These are phyloP conservation scores for Raffaelea albimanens DNA, from an alignment of 2,329 filamentous ascomycete genomes.

Conservation along the genomic window DNA sequence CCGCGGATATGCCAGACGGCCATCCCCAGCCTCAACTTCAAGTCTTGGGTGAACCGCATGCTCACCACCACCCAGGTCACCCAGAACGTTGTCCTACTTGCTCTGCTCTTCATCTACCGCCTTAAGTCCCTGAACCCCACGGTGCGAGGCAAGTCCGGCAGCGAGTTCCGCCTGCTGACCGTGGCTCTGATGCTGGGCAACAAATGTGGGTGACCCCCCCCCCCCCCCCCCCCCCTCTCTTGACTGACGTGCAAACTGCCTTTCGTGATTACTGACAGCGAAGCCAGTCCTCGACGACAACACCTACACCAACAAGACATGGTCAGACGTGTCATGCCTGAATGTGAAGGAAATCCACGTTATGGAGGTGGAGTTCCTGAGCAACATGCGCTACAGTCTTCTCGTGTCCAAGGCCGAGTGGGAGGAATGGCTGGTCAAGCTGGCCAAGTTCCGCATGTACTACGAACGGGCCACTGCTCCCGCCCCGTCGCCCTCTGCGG, in stretches of 20 bases:
- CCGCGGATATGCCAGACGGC: conserved; percentile 60
- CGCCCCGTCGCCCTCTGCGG: conserved; percentile 23
- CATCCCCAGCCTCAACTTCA: conserved; percentile 68
- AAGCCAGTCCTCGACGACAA: conserved; percentile 81
- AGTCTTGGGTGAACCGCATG: conserved; percentile 88
- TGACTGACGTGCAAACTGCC: no score
- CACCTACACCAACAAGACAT: conserved; percentile 98
- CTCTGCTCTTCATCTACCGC: conserved; percentile 85
- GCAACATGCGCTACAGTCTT: conserved; percentile 94
- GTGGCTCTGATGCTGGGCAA: conserved; percentile 97
- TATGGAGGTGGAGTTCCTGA: conserved; percentile 99
- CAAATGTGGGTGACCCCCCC: conserved; percentile 57
- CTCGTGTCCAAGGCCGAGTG: conserved; percentile 80
- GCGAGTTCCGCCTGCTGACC: conserved; percentile 85
- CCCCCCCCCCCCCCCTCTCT: no score
- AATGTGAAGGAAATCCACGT: conserved; percentile 92
- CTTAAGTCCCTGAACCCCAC: conserved; percentile 82
- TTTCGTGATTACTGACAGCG: neutral
- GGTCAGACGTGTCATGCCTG: conserved; percentile 95
- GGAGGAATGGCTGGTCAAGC: conserved; percentile 75
- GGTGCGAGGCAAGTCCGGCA: conserved; percentile 85
- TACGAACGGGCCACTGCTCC: conserved; percentile 55
- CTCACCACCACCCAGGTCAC: conserved; percentile 92
- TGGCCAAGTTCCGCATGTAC: conserved; percentile 75
- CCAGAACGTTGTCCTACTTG: conserved; percentile 86